A percentile compares a stretch with the other conserved stretches of the same genome.
Evolutionary conservation across 352 stramenopile genomes (phyloP).

Genomic region (Elongisporangium anandrum): DNA sequence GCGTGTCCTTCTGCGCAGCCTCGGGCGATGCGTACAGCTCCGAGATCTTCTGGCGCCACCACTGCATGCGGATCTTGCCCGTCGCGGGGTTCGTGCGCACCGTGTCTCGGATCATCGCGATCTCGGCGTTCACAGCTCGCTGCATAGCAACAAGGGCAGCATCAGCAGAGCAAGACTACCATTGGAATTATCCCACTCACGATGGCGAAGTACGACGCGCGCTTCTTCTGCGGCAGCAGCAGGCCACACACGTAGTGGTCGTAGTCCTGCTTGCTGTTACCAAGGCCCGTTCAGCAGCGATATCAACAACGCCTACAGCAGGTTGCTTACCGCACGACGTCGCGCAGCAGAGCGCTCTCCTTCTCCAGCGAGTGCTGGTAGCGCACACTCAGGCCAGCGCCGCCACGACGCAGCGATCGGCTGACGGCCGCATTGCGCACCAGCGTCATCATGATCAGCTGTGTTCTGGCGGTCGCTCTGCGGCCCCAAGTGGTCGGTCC

Average conservation of each 20-base stretch:
- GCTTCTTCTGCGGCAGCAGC: slow-evolving; percentile 59
- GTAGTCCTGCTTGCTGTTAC: slow-evolving; percentile 73
- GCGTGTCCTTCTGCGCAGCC: slow-evolving; percentile 34
- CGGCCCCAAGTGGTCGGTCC: background rate
- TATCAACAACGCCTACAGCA: background rate
- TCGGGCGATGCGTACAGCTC: slow-evolving; percentile 45
- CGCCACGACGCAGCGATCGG: background rate
- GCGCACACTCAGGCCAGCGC: background rate
- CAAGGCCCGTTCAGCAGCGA: background rate
- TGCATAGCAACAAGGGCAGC: slow-evolving; percentile 12
- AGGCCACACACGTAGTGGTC: slow-evolving; percentile 78
- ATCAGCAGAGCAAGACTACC: background rate
- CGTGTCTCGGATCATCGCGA: slow-evolving; percentile 87
- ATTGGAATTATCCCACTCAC: slow-evolving; percentile 23
- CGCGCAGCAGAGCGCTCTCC: slow-evolving; percentile 20
- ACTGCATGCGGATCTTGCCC: slow-evolving; percentile 90
- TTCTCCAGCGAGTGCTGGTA: background rate
- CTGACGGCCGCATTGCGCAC: background rate
- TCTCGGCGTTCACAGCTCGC: slow-evolving; percentile 88
- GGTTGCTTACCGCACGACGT: slow-evolving; percentile 32
- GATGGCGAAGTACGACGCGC: slow-evolving; percentile 75
- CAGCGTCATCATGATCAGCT: background rate
- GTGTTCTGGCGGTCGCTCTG: background rate
- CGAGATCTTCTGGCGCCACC: slow-evolving; percentile 87
- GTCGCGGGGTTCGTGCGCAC: slow-evolving; percentile 79